Percentiles rank a stretch among this genome's conserved stretches.
phyloP scores from a whole-genome alignment of 495 filamentous ascomycete species.

The Talaromyces ruber region DNA sequence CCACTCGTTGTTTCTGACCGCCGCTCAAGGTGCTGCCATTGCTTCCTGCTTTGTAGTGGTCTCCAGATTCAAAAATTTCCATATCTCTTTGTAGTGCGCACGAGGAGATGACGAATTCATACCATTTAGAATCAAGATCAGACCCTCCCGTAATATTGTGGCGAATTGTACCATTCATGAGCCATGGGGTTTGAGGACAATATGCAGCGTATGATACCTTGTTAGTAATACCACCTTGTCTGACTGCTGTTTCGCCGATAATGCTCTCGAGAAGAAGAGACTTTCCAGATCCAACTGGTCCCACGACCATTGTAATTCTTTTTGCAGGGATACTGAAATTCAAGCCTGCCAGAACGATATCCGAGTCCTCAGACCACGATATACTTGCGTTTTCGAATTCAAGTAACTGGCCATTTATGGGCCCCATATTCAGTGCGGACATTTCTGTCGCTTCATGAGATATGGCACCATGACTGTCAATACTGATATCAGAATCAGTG shows the following conservation, averaged over 20 bases:
- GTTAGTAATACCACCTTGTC: neutral
- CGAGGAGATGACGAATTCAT: conserved; percentile 48
- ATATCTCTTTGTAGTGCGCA: conserved; percentile 52
- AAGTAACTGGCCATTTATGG: neutral
- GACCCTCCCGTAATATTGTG: conserved; percentile 48
- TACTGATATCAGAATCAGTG: neutral
- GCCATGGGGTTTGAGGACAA: conserved; percentile 44
- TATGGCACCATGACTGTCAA: neutral
- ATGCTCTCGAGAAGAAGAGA: conserved; percentile 40
- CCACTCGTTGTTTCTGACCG: conserved; percentile 42
- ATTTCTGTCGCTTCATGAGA: neutral
- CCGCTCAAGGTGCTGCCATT: conserved; percentile 56
- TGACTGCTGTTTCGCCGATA: conserved; percentile 39
- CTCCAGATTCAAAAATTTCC: conserved; percentile 42
- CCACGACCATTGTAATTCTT: conserved; percentile 41
- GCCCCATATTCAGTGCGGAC: neutral
- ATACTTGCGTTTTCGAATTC: conserved; percentile 11
- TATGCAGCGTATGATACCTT: conserved; percentile 28
- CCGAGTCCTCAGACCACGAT: conserved; percentile 18
- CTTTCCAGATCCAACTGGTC: conserved; percentile 49
- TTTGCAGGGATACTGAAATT: conserved; percentile 21
- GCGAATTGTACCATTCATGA: conserved; percentile 48
- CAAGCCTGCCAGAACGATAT: conserved; percentile 12
- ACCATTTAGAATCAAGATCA: conserved; percentile 45
- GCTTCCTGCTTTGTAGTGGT: conserved; percentile 52